Conservation (phyloP, 2,329 filamentous ascomycete species). For the Monilinia polystroma region DNA sequence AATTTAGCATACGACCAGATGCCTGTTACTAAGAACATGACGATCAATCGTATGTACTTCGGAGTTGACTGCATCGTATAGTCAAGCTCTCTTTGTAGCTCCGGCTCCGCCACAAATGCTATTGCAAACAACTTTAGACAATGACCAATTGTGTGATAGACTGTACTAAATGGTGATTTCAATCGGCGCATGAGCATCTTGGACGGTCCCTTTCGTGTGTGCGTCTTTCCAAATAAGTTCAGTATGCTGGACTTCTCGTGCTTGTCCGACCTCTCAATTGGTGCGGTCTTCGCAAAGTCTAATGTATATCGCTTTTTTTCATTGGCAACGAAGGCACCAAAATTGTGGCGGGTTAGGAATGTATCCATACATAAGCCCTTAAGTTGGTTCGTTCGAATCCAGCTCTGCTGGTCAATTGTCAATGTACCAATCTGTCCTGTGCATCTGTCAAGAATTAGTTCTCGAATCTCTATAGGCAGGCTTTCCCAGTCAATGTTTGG, state of each 20-base stretch:
- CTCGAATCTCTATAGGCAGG: conserved; percentile 48
- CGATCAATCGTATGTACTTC: conserved; percentile 30
- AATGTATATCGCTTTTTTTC: conserved; percentile 30
- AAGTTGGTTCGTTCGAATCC: conserved; percentile 31
- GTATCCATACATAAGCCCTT: conserved; percentile 27
- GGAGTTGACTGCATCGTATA: conserved; percentile 32
- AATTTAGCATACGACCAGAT: conserved; percentile 25
- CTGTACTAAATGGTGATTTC: conserved; percentile 29
- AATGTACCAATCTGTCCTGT: conserved; percentile 41
- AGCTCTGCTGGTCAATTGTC: conserved; percentile 31
- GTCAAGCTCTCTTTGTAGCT: conserved; percentile 47
- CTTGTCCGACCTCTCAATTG: conserved; percentile 18
- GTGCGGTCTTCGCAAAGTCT: conserved; percentile 25
- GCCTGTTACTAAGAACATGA: conserved; percentile 42
- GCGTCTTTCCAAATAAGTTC: conserved; percentile 5
- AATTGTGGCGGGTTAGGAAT: conserved; percentile 33
- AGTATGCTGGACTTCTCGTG: conserved; percentile 12
- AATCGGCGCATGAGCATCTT: conserved; percentile 20
- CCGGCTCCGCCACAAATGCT: conserved; percentile 46
- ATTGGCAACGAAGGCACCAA: conserved; percentile 33
- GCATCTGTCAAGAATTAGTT: conserved; percentile 48
- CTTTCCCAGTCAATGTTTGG: conserved; percentile 52
- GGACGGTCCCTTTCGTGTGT: neutral
- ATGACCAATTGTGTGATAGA: conserved; percentile 40
- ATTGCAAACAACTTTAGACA: conserved; percentile 47